Evolutionary conservation across 495 filamentous ascomycete genomes (phyloP).

Genomic region (Penicillium atrosanguineum): DNA sequence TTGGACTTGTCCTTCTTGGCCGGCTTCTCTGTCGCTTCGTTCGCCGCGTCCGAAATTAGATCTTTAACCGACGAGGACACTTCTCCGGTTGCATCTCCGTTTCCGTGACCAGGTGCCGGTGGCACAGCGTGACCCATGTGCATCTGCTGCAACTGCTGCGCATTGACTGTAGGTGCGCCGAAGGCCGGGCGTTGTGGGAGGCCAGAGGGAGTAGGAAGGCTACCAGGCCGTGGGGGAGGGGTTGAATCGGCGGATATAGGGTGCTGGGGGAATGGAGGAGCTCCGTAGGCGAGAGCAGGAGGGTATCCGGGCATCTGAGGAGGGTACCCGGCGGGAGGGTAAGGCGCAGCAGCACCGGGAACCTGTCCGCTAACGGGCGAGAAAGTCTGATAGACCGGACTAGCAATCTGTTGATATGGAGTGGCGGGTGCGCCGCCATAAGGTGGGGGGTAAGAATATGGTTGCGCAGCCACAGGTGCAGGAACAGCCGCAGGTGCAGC

Average conservation of each 20-base stretch:
- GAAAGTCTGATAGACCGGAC: constrained; percentile 39
- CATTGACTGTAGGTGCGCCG: constrained; percentile 53
- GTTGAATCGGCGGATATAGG: constrained; percentile 38
- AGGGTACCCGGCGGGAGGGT: constrained; percentile 40
- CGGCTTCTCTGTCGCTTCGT: constrained; percentile 50
- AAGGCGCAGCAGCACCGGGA: constrained; percentile 31
- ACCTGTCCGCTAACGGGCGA: constrained; percentile 33
- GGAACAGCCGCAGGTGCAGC: constrained; percentile 19
- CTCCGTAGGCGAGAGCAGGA: constrained; percentile 24
- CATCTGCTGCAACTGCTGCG: constrained; percentile 61
- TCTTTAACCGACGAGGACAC: constrained; percentile 60
- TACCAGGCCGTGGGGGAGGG: constrained; percentile 46
- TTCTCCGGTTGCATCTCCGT: constrained; percentile 31
- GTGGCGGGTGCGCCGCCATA: constrained; percentile 34
- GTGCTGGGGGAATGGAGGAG: constrained; percentile 32
- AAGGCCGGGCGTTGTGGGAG: constrained; percentile 65
- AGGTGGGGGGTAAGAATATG: constrained; percentile 36
- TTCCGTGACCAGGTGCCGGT: constrained; percentile 31
- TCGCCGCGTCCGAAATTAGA: constrained; percentile 47
- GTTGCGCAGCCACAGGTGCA: constrained; percentile 13
- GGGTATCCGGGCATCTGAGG: constrained; percentile 35
- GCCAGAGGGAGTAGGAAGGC: constrained; percentile 54
- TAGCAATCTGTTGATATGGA: constrained; percentile 42
- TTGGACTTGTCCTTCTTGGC: constrained; percentile 67
- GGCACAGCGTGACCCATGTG: constrained; percentile 56